These are phyloP conservation scores for Trichoderma sp. DNA, from an alignment of 2,329 filamentous ascomycete species.

Conservation along the genomic window DNA sequence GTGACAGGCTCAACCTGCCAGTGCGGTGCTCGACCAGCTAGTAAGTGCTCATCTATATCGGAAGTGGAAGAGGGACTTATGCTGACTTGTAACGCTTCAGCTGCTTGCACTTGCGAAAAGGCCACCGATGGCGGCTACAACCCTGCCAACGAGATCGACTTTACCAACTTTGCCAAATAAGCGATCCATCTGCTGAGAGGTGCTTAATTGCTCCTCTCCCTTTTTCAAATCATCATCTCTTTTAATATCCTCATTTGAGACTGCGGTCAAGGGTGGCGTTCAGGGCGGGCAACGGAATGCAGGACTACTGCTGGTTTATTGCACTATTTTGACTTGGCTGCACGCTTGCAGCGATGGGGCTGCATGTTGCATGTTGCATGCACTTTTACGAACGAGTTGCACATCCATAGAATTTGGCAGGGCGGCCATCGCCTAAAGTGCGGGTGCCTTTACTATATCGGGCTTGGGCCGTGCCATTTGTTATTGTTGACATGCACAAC, in stretches of 20 bases:
- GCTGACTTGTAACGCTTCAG: slow-evolving; percentile 39
- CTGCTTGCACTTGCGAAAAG: slow-evolving; percentile 82
- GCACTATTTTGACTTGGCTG: background rate
- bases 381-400: background rate
- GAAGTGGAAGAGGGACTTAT: background rate
- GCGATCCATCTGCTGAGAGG: background rate
- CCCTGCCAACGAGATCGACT: slow-evolving; percentile 75
- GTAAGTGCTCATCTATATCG: slow-evolving; percentile 47
- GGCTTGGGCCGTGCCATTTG: background rate
- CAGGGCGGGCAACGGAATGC: slow-evolving; percentile 9
- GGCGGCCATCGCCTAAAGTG: slow-evolving; percentile 9
- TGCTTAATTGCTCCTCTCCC: background rate
- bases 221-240: background rate
- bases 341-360: background rate
- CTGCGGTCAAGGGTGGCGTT: slow-evolving; percentile 3
- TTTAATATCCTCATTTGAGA: background rate
- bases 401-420: background rate
- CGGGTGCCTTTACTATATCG: background rate
- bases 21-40: slow-evolving; percentile 73
- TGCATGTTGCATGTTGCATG: background rate
- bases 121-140: slow-evolving; percentile 62
- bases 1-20: slow-evolving; percentile 64
- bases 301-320: background rate
- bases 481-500: background rate
- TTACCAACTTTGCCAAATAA: slow-evolving; percentile 62